Base-by-base conservation (phyloP, 768 basidiomycete genomes). In the Pisolithus albus region DNA sequence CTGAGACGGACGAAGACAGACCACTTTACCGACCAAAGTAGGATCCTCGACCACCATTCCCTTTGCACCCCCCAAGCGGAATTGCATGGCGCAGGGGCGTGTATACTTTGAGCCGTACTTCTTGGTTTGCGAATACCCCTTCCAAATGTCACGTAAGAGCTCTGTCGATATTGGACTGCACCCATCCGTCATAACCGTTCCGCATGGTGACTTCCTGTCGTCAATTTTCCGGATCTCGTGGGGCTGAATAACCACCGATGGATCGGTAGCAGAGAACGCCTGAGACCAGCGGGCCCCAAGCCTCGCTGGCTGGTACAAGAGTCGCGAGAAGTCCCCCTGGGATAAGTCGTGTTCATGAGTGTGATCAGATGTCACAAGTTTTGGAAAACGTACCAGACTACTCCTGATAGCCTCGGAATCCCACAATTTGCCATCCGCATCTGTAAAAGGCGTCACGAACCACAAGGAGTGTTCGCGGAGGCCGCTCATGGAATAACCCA, bases 401-500 rank as follows among this genome's bases (percentile, higher is more conserved):
- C 55, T 49, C n/a, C 72, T 57, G 40, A 73, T 73, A 16, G 28
- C 32, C 9, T 50, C 3, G 3, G 70, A 68, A 45, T 67, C 49
- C 53, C 68, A 43, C 1, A 13, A 8, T 3, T 8, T 53, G 5
- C 60, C 68, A n/a, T 62, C 9, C 1, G 64, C 61, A 16, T 65
- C 58, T 0, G 1, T 51, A 50, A 80, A 80, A 0, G 72, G 70
- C 7, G 69, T 66, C 21, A 79, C 74, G 52, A 80, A 80, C 63
- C 71, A 73, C 45, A 79, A 66, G 0, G 74, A 73, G 47, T 80
- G 75, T 40, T 76, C 69, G 53, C 71, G 72, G 49, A 80, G 62
- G 4, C 78, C 78, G 46, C 75, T 77, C 70, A 75, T 77, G 2
- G 77, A 79, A 51, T 80, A 80, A 4, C 75, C 79, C 23, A 81